These are phyloP conservation scores for Exserohilum turcica DNA, from an alignment of 2,329 filamentous ascomycete species.

Conservation along the genomic window DNA sequence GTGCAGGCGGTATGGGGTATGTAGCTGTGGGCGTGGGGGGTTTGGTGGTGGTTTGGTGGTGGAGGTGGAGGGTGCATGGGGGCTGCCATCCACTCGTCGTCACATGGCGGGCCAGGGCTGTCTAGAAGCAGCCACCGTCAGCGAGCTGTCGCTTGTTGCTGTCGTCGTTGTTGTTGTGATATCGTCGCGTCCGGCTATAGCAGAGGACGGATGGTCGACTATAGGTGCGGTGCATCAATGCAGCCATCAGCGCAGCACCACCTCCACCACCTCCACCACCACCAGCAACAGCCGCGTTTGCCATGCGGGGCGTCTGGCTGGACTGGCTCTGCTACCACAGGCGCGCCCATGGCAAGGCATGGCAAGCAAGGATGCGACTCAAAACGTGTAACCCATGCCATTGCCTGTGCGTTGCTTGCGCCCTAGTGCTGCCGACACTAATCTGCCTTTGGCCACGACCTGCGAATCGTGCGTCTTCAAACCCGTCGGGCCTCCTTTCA, in stretches of 20 bases:
- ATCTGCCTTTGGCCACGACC: slow-evolving; percentile 21
- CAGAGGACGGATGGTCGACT: no score
- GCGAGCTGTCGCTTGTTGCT: background rate
- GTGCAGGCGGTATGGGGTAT: background rate
- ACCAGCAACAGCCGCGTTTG: slow-evolving; percentile 14
- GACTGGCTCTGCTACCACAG: background rate
- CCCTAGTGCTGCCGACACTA: slow-evolving; percentile 15
- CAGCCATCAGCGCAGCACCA: background rate
- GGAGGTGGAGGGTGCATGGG: background rate
- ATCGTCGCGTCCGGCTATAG: no score
- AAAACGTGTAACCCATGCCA: slow-evolving; percentile 17
- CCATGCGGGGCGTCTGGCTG: background rate
- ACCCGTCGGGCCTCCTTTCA: slow-evolving; percentile 34
- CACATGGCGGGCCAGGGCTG: background rate
- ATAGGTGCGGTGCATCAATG: background rate
- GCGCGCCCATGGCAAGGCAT: background rate
- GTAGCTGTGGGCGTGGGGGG: slow-evolving; percentile 30
- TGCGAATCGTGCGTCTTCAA: slow-evolving; percentile 32
- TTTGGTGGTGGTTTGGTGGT: background rate
- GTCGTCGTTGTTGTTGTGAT: background rate
- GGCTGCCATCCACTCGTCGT: no score
- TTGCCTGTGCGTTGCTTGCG: slow-evolving; percentile 2
- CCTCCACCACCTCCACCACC: no score
- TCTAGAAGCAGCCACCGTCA: background rate
- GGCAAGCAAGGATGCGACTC: slow-evolving; percentile 12